A percentile compares a stretch with the other conserved stretches of the same genome.
Evolutionary conservation across 495 filamentous ascomycete species (phyloP).

Genomic region (Lentithecium fluviatile): DNA sequence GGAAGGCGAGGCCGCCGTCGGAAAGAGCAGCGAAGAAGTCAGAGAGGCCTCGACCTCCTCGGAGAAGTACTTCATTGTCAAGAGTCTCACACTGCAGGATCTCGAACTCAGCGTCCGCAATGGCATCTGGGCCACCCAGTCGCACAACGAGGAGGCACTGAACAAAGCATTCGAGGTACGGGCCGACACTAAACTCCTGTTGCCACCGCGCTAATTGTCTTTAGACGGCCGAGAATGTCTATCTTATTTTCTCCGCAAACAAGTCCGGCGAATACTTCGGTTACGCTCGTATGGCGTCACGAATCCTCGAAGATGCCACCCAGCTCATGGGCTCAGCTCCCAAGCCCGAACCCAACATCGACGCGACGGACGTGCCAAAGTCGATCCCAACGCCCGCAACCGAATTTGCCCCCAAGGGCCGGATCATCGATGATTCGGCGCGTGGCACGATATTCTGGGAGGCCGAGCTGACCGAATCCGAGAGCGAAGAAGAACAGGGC

Average conservation of each 20-base stretch:
- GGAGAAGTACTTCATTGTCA: slow-evolving; percentile 88
- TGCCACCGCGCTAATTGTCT: slow-evolving; percentile 20
- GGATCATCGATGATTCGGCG: slow-evolving; percentile 89
- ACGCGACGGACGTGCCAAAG: slow-evolving; percentile 64
- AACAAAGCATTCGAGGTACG: slow-evolving; percentile 85
- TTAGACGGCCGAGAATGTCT: slow-evolving; percentile 82
- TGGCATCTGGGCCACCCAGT: slow-evolving; percentile 91
- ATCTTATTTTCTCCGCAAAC: slow-evolving; percentile 94
- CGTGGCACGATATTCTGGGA: slow-evolving; percentile 98
- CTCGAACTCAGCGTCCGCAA: slow-evolving; percentile 85
- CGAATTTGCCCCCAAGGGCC: slow-evolving; percentile 74
- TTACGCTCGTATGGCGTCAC: slow-evolving; percentile 87
- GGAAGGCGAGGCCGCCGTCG: slow-evolving; percentile 4
- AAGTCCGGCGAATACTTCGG: slow-evolving; percentile 98
- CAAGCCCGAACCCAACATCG: slow-evolving; percentile 52
- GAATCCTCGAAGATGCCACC: slow-evolving; percentile 72
- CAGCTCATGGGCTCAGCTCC: slow-evolving; percentile 65
- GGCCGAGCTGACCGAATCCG: slow-evolving; percentile 56
- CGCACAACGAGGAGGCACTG: slow-evolving; percentile 80
- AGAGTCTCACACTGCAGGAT: slow-evolving; percentile 93
- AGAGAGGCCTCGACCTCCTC: slow-evolving; percentile 36
- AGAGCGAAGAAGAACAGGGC: slow-evolving; percentile 40
- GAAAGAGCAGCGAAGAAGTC: slow-evolving; percentile 21
- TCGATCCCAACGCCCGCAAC: slow-evolving; percentile 78
- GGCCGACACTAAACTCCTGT: not conserved